phyloP scores from a whole-genome alignment of 2,329 filamentous ascomycete genomes.

The Neopestalotiopsis sp. region DNA sequence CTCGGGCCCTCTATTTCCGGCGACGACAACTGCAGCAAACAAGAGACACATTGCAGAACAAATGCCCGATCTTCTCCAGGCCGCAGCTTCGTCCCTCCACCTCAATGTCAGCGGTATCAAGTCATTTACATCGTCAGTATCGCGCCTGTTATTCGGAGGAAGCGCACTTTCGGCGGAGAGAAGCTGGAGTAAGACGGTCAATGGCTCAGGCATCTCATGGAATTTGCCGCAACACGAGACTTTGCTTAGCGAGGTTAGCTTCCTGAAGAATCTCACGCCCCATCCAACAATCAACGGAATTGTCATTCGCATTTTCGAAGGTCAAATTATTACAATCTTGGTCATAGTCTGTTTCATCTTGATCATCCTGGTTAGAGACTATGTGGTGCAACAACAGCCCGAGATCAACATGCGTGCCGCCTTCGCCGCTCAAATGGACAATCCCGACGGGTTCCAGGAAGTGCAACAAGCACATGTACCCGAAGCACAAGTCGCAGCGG shows the following conservation, averaged over 20 bases:
- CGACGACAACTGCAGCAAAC: constrained; percentile 45
- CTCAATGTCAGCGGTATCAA: constrained; percentile 17
- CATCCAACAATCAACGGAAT: constrained; percentile 77
- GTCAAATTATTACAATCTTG: constrained; percentile 89
- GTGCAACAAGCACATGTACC: not conserved
- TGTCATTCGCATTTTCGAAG: constrained; percentile 84
- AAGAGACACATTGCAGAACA: constrained; percentile 43
- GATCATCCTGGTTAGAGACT: constrained; percentile 95
- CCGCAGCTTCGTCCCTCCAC: not conserved
- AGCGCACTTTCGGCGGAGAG: not conserved
- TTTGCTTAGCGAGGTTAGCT: constrained; percentile 61
- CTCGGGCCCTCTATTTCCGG: constrained; percentile 43
- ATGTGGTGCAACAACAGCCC: constrained; percentile 97
- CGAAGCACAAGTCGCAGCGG: constrained; percentile 17
- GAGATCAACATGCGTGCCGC: constrained; percentile 82
- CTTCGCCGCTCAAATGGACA: constrained; percentile 57
- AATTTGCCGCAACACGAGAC: constrained; percentile 33
- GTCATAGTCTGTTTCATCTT: constrained; percentile 95
- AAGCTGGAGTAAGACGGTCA: not conserved
- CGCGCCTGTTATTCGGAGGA: constrained; percentile 17
- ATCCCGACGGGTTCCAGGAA: constrained; percentile 21
- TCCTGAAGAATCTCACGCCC: constrained; percentile 68
- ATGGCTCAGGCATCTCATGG: constrained; percentile 26
- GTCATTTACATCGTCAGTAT: constrained; percentile 10
- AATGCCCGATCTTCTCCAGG: constrained; percentile 28